Evolutionary conservation across 495 filamentous ascomycete genomes (phyloP).

Genomic region (Xylaria flabelliformis): DNA sequence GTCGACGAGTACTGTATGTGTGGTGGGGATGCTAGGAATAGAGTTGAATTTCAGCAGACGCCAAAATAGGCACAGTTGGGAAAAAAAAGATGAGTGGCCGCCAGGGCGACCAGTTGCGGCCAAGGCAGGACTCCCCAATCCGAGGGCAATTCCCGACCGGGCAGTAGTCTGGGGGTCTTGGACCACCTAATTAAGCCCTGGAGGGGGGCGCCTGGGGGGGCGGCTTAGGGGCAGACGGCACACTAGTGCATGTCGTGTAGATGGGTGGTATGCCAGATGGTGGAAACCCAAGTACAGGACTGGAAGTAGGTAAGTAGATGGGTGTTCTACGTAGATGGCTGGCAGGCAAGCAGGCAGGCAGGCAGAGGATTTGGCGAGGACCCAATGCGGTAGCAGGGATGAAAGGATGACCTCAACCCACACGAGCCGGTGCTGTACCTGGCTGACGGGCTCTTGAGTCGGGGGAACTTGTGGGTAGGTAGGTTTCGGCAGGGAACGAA

Average conservation of each 20-base stretch:
- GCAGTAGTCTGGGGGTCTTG: constrained; percentile 25
- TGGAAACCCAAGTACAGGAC: too few species aligned
- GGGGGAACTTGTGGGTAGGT: constrained; percentile 3
- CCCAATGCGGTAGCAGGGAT: constrained; percentile 24
- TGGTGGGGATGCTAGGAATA: constrained; percentile 21
- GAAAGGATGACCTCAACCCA: constrained; percentile 13
- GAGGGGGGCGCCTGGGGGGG: constrained; percentile 20
- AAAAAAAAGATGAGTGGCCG: constrained; percentile 27
- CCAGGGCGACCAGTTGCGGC: constrained; percentile 7
- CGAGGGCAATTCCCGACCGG: constrained; percentile 24
- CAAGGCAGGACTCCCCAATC: constrained; percentile 16
- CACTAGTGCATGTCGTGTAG: constrained; percentile 1
- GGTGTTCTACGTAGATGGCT: not conserved
- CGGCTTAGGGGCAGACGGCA: not conserved
- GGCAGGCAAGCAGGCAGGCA: constrained; percentile 4
- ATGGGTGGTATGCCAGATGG: not conserved
- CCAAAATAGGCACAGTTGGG: constrained; percentile 25
- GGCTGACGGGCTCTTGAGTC: constrained; percentile 18
- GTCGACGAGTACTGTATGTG: constrained; percentile 9
- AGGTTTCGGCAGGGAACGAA: not conserved
- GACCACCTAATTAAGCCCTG: constrained; percentile 25
- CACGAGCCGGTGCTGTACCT: constrained; percentile 11
- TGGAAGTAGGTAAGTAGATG: too few species aligned
- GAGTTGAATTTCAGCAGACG: constrained; percentile 28
- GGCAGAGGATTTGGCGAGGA: constrained; percentile 14